These are phyloP conservation scores for Apophysomyces elegans DNA, from an alignment of 371 early-diverging fungal genomes.

Conservation along the genomic window DNA sequence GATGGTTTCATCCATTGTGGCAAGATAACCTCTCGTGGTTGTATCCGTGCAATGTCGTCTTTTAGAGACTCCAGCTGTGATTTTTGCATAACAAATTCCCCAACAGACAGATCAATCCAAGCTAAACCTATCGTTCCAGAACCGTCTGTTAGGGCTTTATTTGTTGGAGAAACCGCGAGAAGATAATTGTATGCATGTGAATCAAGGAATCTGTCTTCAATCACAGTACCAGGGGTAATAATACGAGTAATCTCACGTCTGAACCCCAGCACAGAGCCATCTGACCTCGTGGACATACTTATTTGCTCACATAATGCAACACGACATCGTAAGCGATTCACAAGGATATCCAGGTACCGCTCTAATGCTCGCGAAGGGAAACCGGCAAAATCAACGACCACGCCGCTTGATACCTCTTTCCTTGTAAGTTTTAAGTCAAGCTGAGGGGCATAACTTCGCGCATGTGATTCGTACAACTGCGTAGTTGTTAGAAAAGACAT, in stretches of 20 bases:
- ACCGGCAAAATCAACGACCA: conserved; percentile 71
- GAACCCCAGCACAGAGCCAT: conserved; percentile 48
- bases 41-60: conserved; percentile 79
- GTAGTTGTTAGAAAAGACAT: not conserved
- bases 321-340: conserved; percentile 66
- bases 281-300: conserved; percentile 39
- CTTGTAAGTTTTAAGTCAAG: conserved; percentile 71
- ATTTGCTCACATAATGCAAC: conserved; percentile 91
- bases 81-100: conserved; percentile 79
- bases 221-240: conserved; percentile 88
- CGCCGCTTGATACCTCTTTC: conserved; percentile 49
- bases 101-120: conserved; percentile 93
- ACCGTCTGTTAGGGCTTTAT: conserved; percentile 5
- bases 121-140: conserved; percentile 67
- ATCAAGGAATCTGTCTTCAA: conserved; percentile 72
- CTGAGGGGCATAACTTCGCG: conserved; percentile 66
- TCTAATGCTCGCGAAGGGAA: conserved; percentile 76
- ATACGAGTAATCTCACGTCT: conserved; percentile 77
- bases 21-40: conserved; percentile 83
- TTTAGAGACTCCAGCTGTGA: conserved; percentile 53
- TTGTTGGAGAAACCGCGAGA: conserved; percentile 47
- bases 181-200: conserved; percentile 72
- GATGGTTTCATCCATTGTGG: conserved; percentile 37
- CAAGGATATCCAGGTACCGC: conserved; percentile 79
- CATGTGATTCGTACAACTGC: conserved; percentile 81